Percentiles rank a stretch among this genome's conserved stretches.
These are phyloP conservation scores for Aureobasidium melanogenum DNA, from an alignment of 2,329 filamentous ascomycete species.

Conservation along the genomic window DNA sequence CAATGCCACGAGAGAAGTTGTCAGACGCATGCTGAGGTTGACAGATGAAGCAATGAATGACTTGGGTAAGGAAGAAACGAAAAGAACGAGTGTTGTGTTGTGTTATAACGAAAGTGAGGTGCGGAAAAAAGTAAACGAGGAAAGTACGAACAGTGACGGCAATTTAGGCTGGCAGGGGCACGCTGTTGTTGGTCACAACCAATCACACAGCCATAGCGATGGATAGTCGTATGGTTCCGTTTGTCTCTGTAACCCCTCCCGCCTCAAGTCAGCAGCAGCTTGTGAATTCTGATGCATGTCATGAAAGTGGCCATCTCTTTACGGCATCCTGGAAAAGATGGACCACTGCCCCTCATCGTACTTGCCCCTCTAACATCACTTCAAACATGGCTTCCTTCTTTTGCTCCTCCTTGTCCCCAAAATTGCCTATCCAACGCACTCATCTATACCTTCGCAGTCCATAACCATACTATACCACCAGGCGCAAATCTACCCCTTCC, in stretches of 20 bases:
- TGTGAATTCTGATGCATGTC: background rate
- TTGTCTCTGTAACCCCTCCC: background rate
- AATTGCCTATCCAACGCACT: background rate
- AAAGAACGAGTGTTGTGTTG: background rate
- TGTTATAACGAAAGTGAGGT: background rate
- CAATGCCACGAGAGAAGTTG: background rate
- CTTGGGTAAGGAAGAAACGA: background rate
- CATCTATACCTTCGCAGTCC: background rate
- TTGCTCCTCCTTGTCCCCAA: background rate
- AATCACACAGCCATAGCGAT: background rate
- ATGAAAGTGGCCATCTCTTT: background rate
- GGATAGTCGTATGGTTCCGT: background rate
- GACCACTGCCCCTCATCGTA: background rate
- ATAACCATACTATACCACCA: background rate
- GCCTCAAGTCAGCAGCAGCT: background rate
- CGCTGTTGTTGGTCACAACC: background rate
- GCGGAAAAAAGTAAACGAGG: slow-evolving; percentile 4
- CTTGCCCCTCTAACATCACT: background rate
- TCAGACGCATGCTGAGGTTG: background rate
- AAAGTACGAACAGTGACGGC: slow-evolving; percentile 4
- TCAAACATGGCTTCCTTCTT: background rate
- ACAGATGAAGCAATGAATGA: background rate
- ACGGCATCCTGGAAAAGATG: background rate
- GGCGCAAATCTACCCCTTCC: background rate
- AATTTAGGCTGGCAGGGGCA: background rate